Evolutionary conservation across 176 grass and related monocot species (phyloP), one percentile per base, ranked within the genome.

Genomic region (Cenchrus purpureus): DNA sequence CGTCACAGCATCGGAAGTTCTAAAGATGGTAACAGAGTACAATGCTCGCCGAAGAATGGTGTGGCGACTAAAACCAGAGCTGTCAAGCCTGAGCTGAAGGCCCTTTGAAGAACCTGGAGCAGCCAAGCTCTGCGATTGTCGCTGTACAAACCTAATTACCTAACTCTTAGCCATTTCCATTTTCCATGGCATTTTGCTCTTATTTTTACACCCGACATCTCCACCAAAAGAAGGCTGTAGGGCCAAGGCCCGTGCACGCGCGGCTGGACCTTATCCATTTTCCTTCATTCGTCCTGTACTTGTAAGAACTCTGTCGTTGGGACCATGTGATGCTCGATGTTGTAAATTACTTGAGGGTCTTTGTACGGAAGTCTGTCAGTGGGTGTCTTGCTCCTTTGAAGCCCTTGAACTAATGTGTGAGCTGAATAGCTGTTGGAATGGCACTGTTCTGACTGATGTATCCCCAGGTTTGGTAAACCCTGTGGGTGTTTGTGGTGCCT

Each of bases 1-100:
- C 93, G 95, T 56, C 89, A 90, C 86, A 98, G 93, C 86, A 71
- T 95, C 44, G 91, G 82, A 13, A 91, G 32, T 3, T 84, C 88
- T 55, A 98, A 92, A 84, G 88, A 94, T 25, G 64, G 80, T 62
- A 85, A 66, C 53, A 90, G 88, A 71, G 76, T 66, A 32, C 92
- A 91, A 25, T 89, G 81, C 76, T 86, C 80, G 0, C 95, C 85
- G 5, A 95, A 95, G 66, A 86, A 34, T 42, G 70, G 82, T 9
- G 78, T 77, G 19, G 34, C 70, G 31, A 20, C 64, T 17, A 97
- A 90, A 74, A 69, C 73, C 44, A 92, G 89, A 84, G 77, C 73
- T 3, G 88, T 78, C 10, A 92, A 97, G 79, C 76, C 92, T 79
- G 86, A 87, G 78, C 62, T 93, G 37, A 92, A 86, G 61, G 80